Base-by-base conservation (phyloP, 73 alveolate genomes). In the Symbiodinium natans region DNA sequence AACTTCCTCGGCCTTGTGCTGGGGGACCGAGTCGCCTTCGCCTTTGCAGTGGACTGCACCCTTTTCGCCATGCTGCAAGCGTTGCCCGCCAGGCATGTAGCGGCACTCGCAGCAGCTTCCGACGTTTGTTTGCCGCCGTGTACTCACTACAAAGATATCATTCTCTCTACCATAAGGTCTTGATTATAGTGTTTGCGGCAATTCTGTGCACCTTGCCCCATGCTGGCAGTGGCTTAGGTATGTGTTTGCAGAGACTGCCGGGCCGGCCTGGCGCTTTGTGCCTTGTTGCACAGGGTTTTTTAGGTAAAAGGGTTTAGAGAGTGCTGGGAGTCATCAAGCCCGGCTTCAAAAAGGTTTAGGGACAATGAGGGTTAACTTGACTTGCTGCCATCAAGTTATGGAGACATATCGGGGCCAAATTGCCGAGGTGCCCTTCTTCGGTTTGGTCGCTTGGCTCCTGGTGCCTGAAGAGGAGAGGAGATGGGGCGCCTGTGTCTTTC, bases 241-340 rank as follows among this genome's bases (percentile, higher is more conserved):
- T 39, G 95, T 88, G 29, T 88, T 88, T 17, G 85, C 95, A 8
- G 95, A 88, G 75, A 56, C 86, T 3, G n/a, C 95, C 27, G 95
- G 95, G 5, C 95, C 95, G 6, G 71, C 95, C 56, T 88, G 95
- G 95, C 95, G 95, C 43, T 88, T 88, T n/a, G 95, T 68, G 42
- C 86, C 95, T 11, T 31, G 41, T 17, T 1, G 48, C 41, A 71
- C 41, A 33, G 75, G 27, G 17, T 1, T 48, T 48, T 2, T 31
- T 71, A 17, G 83, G 13, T 17, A n/a, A n/a, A n/a, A n/a, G n/a
- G n/a, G n/a, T n/a, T n/a, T n/a, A n/a, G n/a, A n/a, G n/a, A n/a
- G n/a, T n/a, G n/a, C n/a, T n/a, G n/a, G n/a, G n/a, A n/a, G n/a
- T n/a, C n/a, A n/a, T n/a, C n/a, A n/a, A n/a, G n/a, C n/a, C n/a